These are phyloP conservation scores for Wickerhamomyces rabaulensis DNA, from an alignment of 805 yeast species.

Conservation along the genomic window DNA sequence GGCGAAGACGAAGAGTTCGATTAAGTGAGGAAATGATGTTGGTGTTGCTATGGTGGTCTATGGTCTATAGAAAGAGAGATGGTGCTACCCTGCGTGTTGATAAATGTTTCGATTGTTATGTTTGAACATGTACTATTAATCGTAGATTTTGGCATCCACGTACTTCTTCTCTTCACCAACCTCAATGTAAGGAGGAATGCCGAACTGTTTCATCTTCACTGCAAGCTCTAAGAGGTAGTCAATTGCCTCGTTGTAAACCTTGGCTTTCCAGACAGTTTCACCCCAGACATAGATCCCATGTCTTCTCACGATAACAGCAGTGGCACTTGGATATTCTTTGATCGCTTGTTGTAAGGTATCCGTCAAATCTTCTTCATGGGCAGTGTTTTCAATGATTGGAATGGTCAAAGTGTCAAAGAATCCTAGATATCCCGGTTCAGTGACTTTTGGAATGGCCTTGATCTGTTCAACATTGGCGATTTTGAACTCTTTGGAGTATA, in stretches of 20 bases:
- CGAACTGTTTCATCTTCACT: conserved; percentile 70
- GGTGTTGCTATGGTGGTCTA: neutral
- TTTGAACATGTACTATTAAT: conserved; percentile 7
- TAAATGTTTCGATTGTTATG: neutral
- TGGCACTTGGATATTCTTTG: conserved; percentile 63
- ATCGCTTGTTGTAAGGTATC: conserved; percentile 62
- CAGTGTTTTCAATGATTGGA: conserved; percentile 89
- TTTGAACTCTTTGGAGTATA: conserved; percentile 65
- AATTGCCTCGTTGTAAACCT: conserved; percentile 86
- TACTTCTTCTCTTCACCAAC: conserved; percentile 29
- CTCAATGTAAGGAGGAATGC: conserved; percentile 45
- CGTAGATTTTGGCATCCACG: conserved; percentile 18
- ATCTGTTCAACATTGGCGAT: conserved; percentile 86
- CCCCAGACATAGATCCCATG: conserved; percentile 99
- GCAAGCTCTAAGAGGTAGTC: conserved; percentile 86
- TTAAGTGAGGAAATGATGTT: conserved; percentile 9
- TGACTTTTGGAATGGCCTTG: conserved; percentile 70
- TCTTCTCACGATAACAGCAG: conserved; percentile 86
- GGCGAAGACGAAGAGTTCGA: conserved; percentile 20
- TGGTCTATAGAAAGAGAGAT: neutral
- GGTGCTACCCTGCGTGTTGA: neutral
- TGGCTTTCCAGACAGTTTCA: conserved; percentile 85
- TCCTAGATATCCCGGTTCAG: conserved; percentile 54
- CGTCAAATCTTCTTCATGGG: conserved; percentile 80
- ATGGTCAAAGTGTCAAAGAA: conserved; percentile 71